Percentiles rank a stretch among this genome's conserved stretches.
Conservation (phyloP, 768 basidiomycete species). For the Glaciozyma martinii region DNA sequence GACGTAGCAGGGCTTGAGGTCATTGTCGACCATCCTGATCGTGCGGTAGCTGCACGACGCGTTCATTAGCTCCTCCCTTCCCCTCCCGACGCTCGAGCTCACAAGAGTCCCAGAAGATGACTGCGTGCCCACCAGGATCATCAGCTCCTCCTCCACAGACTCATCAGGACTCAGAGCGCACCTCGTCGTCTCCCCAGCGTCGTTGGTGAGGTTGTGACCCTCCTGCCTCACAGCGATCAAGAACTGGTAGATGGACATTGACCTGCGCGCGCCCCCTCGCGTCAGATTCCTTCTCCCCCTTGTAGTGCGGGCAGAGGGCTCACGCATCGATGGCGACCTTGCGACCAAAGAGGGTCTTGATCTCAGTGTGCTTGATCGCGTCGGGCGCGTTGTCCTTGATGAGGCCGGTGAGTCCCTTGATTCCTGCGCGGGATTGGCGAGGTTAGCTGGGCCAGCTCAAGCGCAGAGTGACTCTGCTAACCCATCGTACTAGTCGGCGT, state of each 20-base stretch:
- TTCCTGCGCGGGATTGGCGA: slow-evolving; percentile 52
- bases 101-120: slow-evolving; percentile 95
- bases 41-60: slow-evolving; percentile 56
- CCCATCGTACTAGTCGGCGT: too few species aligned
- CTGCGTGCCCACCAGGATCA: slow-evolving; percentile 40
- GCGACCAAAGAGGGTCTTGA: slow-evolving; percentile 77
- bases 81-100: too few species aligned
- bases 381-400: slow-evolving; percentile 83
- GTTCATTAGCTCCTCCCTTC: too few species aligned
- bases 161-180: slow-evolving; percentile 30
- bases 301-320: background rate
- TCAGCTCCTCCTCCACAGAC: background rate
- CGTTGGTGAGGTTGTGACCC: slow-evolving; percentile 92
- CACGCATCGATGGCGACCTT: slow-evolving; percentile 94
- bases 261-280: background rate
- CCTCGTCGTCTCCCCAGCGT: slow-evolving; percentile 93
- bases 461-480: too few species aligned
- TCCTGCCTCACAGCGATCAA: slow-evolving; percentile 93
- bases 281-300: background rate
- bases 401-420: slow-evolving; percentile 87
- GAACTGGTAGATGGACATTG: slow-evolving; percentile 11
- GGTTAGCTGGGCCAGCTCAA: too few species aligned
- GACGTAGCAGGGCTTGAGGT: slow-evolving; percentile 94
- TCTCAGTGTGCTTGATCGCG: slow-evolving; percentile 50
- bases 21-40: slow-evolving; percentile 94